A percentile compares a stretch with the other conserved stretches of the same genome.
phyloP scores from a whole-genome alignment of 164 flowering plant genomes.

The grape (Vitis vinifera) region ASM3070453v1 NC_081811.1:31356001-31356500 shows the following conservation, averaged over 20 bases:
- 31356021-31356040: background rate
- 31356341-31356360: slow-evolving; percentile 36
- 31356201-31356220: slow-evolving; percentile 31
- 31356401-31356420: slow-evolving; percentile 29
- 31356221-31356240: slow-evolving; percentile 30
- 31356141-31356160: background rate
- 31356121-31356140: background rate
- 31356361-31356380: slow-evolving; percentile 38
- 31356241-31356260: slow-evolving; percentile 32
- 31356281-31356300: slow-evolving; percentile 28
- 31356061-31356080: background rate
- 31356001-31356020: background rate
- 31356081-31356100: background rate
- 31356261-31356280: slow-evolving; percentile 35
- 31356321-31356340: slow-evolving; percentile 13
- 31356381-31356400: slow-evolving; percentile 30
- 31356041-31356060: background rate
- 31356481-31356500: slow-evolving; percentile 17
- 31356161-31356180: background rate
- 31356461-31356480: slow-evolving; percentile 45
- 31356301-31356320: slow-evolving; percentile 26
- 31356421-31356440: slow-evolving; percentile 32
- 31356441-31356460: slow-evolving; percentile 42
- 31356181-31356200: background rate
- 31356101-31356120: background rate